Evolutionary conservation across 1,284 basidiomycete genomes (phyloP).

Genomic region (Ceratobasidium sp.): DNA sequence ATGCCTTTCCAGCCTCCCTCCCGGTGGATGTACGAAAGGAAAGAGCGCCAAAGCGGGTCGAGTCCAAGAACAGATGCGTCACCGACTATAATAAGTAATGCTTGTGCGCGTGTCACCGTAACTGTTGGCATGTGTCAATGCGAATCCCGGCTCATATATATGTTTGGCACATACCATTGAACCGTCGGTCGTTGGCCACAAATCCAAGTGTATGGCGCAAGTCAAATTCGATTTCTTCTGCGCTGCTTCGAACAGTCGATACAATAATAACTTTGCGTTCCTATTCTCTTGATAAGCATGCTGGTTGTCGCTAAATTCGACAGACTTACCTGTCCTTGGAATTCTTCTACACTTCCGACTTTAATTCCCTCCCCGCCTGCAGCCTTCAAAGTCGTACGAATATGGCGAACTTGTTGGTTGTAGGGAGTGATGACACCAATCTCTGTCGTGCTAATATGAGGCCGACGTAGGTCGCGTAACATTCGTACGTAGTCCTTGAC

Average conservation of each 20-base stretch:
- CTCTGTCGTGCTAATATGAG: slow-evolving; percentile 52
- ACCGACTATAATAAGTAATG: slow-evolving; percentile 64
- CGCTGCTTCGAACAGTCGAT: slow-evolving; percentile 67
- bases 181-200: slow-evolving; percentile 64
- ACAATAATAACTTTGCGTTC: slow-evolving; percentile 65
- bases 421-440: slow-evolving; percentile 65
- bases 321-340: slow-evolving; percentile 62
- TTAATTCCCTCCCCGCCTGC: slow-evolving; percentile 53
- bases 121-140: slow-evolving; percentile 50
- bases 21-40: slow-evolving; percentile 59
- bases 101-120: slow-evolving; percentile 64
- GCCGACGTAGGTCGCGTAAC: slow-evolving; percentile 47
- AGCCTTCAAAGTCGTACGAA: slow-evolving; percentile 51
- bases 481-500: slow-evolving; percentile 59
- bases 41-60: slow-evolving; percentile 59
- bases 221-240: slow-evolving; percentile 59
- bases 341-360: slow-evolving; percentile 67
- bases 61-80: slow-evolving; percentile 60
- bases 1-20: slow-evolving; percentile 59
- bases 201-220: slow-evolving; percentile 58
- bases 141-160: slow-evolving; percentile 45
- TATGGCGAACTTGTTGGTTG: slow-evolving; percentile 59
- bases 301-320: background rate
- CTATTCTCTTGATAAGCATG: slow-evolving; percentile 43
- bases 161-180: slow-evolving; percentile 59